Percentiles rank a stretch among this genome's conserved stretches.
phyloP scores from a whole-genome alignment of 1,284 basidiomycete genomes.

The Moesziomyces antarcticus region DNA sequence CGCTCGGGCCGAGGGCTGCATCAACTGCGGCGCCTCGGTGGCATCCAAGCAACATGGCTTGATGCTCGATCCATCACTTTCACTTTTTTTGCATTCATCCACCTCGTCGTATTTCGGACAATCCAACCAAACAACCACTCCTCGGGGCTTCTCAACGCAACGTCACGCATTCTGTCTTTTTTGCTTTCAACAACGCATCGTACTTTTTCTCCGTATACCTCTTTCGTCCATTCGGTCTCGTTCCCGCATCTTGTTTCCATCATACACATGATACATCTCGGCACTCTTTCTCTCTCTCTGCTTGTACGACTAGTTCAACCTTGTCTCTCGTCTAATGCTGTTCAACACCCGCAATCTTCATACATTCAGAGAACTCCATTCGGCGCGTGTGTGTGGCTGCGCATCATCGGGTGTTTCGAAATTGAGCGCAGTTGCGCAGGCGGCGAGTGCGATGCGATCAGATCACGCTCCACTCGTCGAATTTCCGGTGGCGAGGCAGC shows the following conservation, averaged over 20 bases:
- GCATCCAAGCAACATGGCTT: constrained; percentile 1
- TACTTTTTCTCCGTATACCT: constrained; percentile 27
- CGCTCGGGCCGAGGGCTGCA: constrained; percentile 16
- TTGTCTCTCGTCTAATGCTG: constrained; percentile 48
- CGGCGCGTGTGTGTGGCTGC: too few relatives aligned
- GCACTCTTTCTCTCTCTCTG: constrained; percentile 7
- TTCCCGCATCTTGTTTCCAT: constrained; percentile 17
- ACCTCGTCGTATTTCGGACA: constrained; percentile 29
- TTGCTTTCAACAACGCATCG: constrained; percentile 53
- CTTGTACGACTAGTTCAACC: constrained; percentile 57
- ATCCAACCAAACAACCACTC: constrained; percentile 1
- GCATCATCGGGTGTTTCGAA: not conserved
- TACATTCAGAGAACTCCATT: constrained; percentile 21
- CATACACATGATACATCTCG: constrained; percentile 2
- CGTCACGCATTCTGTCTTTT: constrained; percentile 33
- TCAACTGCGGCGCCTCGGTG: constrained; percentile 32
- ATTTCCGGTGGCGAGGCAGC: not conserved
- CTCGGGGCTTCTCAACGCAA: constrained; percentile 42
- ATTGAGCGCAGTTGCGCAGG: not conserved
- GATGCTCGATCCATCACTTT: not conserved
- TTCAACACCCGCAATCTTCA: constrained; percentile 47
- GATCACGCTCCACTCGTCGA: not conserved
- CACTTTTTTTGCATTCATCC: constrained; percentile 14
- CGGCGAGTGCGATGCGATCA: not conserved
- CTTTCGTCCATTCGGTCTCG: constrained; percentile 7